Conservation (phyloP, 139 green algal genomes). For the Tetraselmis striata region DNA sequence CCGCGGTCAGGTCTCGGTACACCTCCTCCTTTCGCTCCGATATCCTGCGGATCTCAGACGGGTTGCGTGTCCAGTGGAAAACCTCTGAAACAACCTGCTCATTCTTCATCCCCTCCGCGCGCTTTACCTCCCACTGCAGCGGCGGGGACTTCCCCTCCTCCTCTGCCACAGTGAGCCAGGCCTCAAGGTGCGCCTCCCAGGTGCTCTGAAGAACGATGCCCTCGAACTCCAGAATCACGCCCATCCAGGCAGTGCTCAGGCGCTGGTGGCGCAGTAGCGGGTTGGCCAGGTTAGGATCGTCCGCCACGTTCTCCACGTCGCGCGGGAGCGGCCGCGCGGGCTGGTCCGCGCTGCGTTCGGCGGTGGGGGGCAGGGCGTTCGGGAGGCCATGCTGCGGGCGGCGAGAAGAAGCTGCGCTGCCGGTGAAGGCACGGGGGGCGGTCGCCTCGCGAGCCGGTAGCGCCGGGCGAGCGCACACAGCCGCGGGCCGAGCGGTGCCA, state of each 20-base stretch:
- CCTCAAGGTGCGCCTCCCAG: constrained; percentile 38
- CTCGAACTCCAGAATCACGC: constrained; percentile 82
- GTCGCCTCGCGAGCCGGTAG: too few species aligned
- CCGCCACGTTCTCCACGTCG: constrained; percentile 36
- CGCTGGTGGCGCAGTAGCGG: constrained; percentile 64
- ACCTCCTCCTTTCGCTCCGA: constrained; percentile 70
- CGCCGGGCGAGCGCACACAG: too few species aligned
- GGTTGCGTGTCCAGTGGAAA: constrained; percentile 85
- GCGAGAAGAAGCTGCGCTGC: too few species aligned
- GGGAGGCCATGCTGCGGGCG: background rate
- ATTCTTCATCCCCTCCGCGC: constrained; percentile 77
- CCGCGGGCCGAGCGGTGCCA: too few species aligned
- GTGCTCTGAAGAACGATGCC: constrained; percentile 68
- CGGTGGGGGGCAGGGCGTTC: background rate
- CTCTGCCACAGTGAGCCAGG: constrained; percentile 72
- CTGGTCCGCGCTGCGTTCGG: background rate
- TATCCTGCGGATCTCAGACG: constrained; percentile 54
- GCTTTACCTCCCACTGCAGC: constrained; percentile 55
- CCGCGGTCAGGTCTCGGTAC: constrained; percentile 37
- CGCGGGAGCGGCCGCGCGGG: constrained; percentile 23
- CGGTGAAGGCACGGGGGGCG: too few species aligned
- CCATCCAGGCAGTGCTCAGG: constrained; percentile 82
- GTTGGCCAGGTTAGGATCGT: constrained; percentile 56
- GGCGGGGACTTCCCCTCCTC: constrained; percentile 74
- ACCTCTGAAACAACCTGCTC: constrained; percentile 84